phyloP scores from a whole-genome alignment of 371 early-diverging fungal genomes.

The Syncephalastrum contaminatum region DNA sequence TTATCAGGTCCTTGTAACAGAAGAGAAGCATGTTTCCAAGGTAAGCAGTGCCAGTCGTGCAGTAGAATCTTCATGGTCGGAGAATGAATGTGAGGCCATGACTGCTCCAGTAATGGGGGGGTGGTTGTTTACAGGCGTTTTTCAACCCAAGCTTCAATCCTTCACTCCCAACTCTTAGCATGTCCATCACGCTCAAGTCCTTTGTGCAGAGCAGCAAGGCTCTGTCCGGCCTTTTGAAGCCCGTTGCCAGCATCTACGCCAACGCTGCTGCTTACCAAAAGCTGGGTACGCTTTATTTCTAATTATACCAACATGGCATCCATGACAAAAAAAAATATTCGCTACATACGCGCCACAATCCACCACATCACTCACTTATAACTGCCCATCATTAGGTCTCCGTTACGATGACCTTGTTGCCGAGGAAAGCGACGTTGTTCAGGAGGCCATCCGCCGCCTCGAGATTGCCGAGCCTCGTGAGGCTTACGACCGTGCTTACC shows the following conservation, averaged over 20 bases:
- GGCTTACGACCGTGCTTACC: slow-evolving; percentile 76
- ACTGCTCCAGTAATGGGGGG: no score
- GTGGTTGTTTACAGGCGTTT: no score
- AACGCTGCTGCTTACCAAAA: slow-evolving; percentile 78
- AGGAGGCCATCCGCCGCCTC: slow-evolving; percentile 88
- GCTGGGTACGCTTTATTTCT: slow-evolving; percentile 54
- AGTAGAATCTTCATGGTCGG: no score
- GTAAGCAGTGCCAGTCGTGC: no score
- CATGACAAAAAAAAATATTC: not conserved
- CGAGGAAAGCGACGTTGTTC: slow-evolving; percentile 81
- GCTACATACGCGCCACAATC: not conserved
- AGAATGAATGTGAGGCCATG: no score
- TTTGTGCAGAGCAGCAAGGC: slow-evolving; percentile 64
- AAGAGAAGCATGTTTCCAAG: no score
- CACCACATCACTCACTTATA: not conserved
- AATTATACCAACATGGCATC: not conserved
- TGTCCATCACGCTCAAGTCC: slow-evolving; percentile 44
- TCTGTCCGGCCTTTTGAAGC: slow-evolving; percentile 64
- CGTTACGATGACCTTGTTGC: slow-evolving; percentile 90
- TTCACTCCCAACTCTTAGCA: slow-evolving; percentile 24
- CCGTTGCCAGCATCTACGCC: slow-evolving; percentile 72
- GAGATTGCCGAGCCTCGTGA: slow-evolving; percentile 64
- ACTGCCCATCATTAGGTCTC: slow-evolving; percentile 64
- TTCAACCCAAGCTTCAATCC: no score
- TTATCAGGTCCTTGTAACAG: no score